These are phyloP conservation scores for Diaporthe citrichinensis DNA, from an alignment of 2,329 filamentous ascomycete genomes.

Conservation along the genomic window DNA sequence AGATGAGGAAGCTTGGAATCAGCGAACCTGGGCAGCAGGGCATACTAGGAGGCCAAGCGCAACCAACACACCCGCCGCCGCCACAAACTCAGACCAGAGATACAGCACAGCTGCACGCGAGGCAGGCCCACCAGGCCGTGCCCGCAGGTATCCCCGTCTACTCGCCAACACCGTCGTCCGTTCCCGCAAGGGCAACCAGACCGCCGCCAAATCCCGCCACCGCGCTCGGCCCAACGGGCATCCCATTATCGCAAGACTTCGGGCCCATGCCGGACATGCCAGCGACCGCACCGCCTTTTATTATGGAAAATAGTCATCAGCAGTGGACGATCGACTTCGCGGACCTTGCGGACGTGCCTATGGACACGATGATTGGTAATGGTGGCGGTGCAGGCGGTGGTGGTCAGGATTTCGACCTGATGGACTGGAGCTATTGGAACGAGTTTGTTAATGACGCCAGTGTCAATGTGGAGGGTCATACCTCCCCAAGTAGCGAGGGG, in stretches of 20 bases:
- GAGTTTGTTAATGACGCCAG: conserved; percentile 59
- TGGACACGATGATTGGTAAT: conserved; percentile 4
- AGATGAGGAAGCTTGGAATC: conserved; percentile 48
- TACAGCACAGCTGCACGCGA: background rate
- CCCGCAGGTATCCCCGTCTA: background rate
- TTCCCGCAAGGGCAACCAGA: background rate
- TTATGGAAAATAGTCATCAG: conserved; percentile 27
- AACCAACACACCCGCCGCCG: background rate
- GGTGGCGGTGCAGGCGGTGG: conserved; percentile 41
- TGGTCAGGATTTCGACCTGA: conserved; percentile 47
- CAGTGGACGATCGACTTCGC: conserved; percentile 38
- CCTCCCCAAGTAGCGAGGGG: conserved; percentile 35
- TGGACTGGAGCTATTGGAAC: conserved; percentile 59
- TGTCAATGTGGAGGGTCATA: conserved; percentile 33
- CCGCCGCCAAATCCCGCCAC: conserved; percentile 15
- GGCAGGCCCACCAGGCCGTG: conserved; percentile 12
- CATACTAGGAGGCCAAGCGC: conserved; percentile 2
- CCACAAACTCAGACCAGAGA: background rate
- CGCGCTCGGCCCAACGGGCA: conserved; percentile 24
- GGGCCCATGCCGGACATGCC: conserved; percentile 6
- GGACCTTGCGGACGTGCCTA: conserved; percentile 21
- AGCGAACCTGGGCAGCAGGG: conserved; percentile 1
- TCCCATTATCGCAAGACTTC: conserved; percentile 33
- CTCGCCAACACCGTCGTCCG: conserved; percentile 1
- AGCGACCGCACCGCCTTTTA: background rate